A percentile compares a stretch with the other conserved stretches of the same genome.
These are phyloP conservation scores for Bryoglossum gracile DNA, from an alignment of 495 filamentous ascomycete genomes.

Conservation along the genomic window DNA sequence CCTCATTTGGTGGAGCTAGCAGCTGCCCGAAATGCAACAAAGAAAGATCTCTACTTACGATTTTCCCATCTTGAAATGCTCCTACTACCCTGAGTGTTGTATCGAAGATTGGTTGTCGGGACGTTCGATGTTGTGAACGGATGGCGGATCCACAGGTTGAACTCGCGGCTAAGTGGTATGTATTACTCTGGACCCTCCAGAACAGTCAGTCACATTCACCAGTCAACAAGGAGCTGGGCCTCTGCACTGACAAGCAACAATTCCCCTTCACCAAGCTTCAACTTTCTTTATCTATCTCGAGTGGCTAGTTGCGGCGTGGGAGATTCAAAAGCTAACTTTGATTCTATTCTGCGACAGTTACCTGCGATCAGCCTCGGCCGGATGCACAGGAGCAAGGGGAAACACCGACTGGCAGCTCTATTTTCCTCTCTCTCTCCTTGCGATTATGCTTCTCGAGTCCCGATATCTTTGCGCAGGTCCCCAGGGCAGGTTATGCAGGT, in stretches of 20 bases:
- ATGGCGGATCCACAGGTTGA: not conserved
- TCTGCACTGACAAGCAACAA: not conserved
- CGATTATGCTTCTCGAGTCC: too few relatives aligned
- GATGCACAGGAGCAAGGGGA: too few relatives aligned
- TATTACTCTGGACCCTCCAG: too few relatives aligned
- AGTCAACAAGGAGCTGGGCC: not conserved
- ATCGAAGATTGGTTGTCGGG: not conserved
- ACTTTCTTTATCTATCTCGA: too few relatives aligned
- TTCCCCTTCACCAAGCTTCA: not conserved
- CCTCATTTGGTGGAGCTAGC: not conserved
- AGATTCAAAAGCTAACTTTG: too few relatives aligned
- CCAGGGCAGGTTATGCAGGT: too few relatives aligned
- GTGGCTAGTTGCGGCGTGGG: too few relatives aligned
- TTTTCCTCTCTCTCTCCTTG: too few relatives aligned
- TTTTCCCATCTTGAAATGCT: conserved; percentile 22
- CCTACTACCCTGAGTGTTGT: not conserved
- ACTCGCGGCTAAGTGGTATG: not conserved
- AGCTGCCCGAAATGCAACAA: not conserved
- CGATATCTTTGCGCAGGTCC: too few relatives aligned
- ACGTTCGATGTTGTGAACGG: not conserved
- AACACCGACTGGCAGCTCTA: too few relatives aligned
- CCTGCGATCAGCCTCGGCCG: too few relatives aligned
- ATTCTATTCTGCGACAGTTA: too few relatives aligned
- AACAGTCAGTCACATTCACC: not conserved
- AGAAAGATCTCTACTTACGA: conserved; percentile 13